Evolutionary conservation across 2,329 filamentous ascomycete genomes (phyloP).

Genomic region (Arachnomyces sp.): DNA sequence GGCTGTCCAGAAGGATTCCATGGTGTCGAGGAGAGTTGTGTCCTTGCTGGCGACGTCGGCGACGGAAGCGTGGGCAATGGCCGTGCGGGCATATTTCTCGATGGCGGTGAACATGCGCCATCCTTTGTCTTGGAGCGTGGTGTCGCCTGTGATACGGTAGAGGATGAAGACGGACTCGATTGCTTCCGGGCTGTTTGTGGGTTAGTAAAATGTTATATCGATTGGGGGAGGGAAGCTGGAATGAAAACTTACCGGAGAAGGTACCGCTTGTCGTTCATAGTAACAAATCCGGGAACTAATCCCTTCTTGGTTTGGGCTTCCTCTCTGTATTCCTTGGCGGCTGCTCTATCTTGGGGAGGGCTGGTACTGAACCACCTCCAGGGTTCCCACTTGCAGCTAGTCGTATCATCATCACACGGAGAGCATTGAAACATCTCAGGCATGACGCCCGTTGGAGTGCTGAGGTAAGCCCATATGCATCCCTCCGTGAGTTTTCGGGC

Average conservation of each 20-base stretch:
- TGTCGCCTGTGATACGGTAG: conserved; percentile 79
- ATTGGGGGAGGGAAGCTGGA: not conserved
- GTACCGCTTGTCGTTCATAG: conserved; percentile 8
- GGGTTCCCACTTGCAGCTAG: too few relatives aligned
- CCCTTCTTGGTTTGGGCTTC: conserved; percentile 5
- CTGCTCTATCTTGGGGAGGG: too few relatives aligned
- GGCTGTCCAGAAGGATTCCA: conserved; percentile 86
- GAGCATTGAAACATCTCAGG: conserved; percentile 41
- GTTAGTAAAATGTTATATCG: too few relatives aligned
- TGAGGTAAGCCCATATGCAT: conserved; percentile 48
- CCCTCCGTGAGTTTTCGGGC: conserved; percentile 46
- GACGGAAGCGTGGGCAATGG: conserved; percentile 55
- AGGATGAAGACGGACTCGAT: conserved; percentile 86
- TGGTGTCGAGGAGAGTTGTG: conserved; percentile 47
- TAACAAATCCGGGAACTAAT: conserved; percentile 9
- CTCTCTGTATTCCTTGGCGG: too few relatives aligned
- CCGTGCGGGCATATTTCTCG: conserved; percentile 55
- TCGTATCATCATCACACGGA: conserved; percentile 29
- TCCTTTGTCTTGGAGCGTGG: conserved; percentile 66
- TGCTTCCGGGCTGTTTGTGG: conserved; percentile 55
- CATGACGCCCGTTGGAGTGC: conserved; percentile 45
- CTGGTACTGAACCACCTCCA: too few relatives aligned
- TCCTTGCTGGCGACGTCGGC: conserved; percentile 13
- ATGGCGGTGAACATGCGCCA: conserved; percentile 79
- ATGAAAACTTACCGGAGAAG: conserved; percentile 9